These are phyloP conservation scores for Phaeosphaeriaceae sp. DNA, from an alignment of 2,329 filamentous ascomycete species.

Conservation along the genomic window DNA sequence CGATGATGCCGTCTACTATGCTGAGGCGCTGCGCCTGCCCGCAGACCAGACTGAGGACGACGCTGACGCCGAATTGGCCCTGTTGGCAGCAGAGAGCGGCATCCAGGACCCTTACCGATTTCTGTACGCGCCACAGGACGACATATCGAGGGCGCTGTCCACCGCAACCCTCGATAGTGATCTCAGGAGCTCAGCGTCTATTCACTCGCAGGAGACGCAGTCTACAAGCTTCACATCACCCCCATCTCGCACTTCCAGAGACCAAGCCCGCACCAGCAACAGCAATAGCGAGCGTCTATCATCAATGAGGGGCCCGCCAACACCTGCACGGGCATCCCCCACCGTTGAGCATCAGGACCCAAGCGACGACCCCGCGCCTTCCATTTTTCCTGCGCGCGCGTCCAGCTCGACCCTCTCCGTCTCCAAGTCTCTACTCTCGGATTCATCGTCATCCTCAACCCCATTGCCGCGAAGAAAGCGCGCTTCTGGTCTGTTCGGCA, in stretches of 20 bases:
- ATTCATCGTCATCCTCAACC: conserved; percentile 26
- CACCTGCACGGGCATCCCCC: conserved; percentile 23
- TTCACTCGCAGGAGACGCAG: conserved; percentile 46
- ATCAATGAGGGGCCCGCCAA: conserved; percentile 22
- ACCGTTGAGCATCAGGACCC: conserved; percentile 27
- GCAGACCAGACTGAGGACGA: conserved; percentile 40
- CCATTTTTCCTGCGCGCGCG: conserved; percentile 24
- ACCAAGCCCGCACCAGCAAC: conserved; percentile 29
- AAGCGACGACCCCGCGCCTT: conserved; percentile 22
- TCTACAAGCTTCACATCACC: conserved; percentile 45
- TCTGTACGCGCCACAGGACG: conserved; percentile 30
- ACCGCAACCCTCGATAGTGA: conserved; percentile 42
- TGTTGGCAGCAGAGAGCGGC: conserved; percentile 38
- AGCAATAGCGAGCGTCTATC: conserved; percentile 25
- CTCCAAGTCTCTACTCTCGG: conserved; percentile 30
- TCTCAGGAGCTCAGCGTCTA: conserved; percentile 41
- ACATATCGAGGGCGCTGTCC: conserved; percentile 38
- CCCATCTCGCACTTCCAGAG: conserved; percentile 42
- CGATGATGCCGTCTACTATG: conserved; percentile 41
- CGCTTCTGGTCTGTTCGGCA: conserved; percentile 37
- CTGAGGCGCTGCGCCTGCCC: conserved; percentile 40
- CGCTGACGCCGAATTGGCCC: conserved; percentile 36
- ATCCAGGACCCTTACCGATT: conserved; percentile 44
- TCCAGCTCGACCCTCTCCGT: conserved; percentile 35
- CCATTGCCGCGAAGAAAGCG: conserved; percentile 35